These are phyloP conservation scores for Lagerstroemia speciosa DNA, from an alignment of 345 rosid species.

Conservation along the genomic window DNA sequence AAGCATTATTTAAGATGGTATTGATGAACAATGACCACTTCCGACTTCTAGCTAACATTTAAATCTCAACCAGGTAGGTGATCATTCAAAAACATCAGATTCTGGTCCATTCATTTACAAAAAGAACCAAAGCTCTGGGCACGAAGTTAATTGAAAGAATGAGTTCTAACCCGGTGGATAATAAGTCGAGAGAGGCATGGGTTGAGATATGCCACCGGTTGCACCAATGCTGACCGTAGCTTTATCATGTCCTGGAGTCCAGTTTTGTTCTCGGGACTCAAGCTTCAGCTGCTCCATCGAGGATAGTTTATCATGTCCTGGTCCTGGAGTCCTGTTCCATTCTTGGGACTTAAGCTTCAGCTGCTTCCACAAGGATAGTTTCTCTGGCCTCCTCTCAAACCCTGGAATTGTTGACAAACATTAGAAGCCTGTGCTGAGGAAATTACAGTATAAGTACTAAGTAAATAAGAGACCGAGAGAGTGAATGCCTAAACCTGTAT, in stretches of 20 bases:
- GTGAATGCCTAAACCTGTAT: slow-evolving; percentile 49
- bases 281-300: slow-evolving; percentile 83
- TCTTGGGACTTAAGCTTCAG: slow-evolving; percentile 87
- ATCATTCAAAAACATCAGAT: background rate
- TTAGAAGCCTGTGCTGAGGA: slow-evolving; percentile 6
- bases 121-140: background rate
- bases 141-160: background rate
- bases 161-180: slow-evolving; percentile 35
- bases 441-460: background rate
- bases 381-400: slow-evolving; percentile 57
- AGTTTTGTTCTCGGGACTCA: slow-evolving; percentile 77
- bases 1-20: background rate
- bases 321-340: slow-evolving; percentile 38
- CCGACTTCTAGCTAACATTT: background rate
- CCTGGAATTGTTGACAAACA: slow-evolving; percentile 26
- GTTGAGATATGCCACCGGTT: slow-evolving; percentile 29
- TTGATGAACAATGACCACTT: background rate
- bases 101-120: background rate
- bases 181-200: slow-evolving; percentile 32
- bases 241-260: slow-evolving; percentile 34
- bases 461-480: background rate
- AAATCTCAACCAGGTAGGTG: background rate
- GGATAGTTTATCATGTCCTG: slow-evolving; percentile 80
- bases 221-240: slow-evolving; percentile 40
- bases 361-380: slow-evolving; percentile 77